Evolutionary conservation across 2,329 filamentous ascomycete genomes (phyloP).

Genomic region (Rutstroemia sp.): DNA sequence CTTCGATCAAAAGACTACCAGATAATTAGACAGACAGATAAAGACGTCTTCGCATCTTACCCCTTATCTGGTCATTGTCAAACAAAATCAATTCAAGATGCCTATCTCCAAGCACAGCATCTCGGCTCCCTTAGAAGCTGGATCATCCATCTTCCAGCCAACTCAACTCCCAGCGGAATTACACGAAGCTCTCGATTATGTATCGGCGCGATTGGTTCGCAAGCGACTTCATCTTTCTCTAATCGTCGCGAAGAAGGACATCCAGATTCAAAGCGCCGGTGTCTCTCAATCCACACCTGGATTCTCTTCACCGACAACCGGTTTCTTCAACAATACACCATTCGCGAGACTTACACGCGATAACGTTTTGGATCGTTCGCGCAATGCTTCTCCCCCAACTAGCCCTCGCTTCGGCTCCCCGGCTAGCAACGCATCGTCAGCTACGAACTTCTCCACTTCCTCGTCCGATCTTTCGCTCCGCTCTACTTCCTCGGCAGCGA

Average conservation of each 20-base stretch:
- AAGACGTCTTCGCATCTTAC: neutral
- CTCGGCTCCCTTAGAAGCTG: conserved; percentile 56
- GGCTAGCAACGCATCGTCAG: conserved; percentile 9
- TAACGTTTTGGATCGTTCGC: neutral
- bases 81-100: conserved; percentile 15
- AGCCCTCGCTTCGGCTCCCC: conserved; percentile 11
- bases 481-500: conserved; percentile 11
- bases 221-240: conserved; percentile 51
- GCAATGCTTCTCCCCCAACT: neutral
- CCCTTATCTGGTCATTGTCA: neutral
- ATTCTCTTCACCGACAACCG: conserved; percentile 13
- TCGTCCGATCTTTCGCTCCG: conserved; percentile 4
- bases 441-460: conserved; percentile 2
- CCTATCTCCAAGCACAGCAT: conserved; percentile 43
- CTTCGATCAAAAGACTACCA: neutral
- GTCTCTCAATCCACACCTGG: neutral
- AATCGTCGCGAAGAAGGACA: conserved; percentile 47
- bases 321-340: conserved; percentile 13
- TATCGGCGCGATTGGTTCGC: conserved; percentile 46
- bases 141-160: conserved; percentile 49
- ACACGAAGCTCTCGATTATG: conserved; percentile 49
- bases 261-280: conserved; percentile 28
- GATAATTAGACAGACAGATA: neutral
- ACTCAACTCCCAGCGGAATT: conserved; percentile 50
- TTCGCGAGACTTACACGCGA: conserved; percentile 1